These are phyloP conservation scores for Skeletonema potamos DNA, from an alignment of 108 stramenopile genomes.

Conservation along the genomic window DNA sequence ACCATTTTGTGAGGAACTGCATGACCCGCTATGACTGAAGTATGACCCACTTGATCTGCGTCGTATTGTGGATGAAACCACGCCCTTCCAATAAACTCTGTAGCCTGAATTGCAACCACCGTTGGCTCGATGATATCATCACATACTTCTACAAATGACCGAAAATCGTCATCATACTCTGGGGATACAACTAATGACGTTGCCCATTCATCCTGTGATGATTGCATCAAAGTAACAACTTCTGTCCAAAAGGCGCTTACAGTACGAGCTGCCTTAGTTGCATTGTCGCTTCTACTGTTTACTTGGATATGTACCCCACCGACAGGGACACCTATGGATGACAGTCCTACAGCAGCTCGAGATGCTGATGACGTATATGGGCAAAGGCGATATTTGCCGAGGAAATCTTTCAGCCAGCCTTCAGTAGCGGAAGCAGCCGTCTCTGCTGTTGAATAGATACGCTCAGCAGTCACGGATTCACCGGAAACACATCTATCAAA, in stretches of 20 bases:
- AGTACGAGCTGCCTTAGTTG: conserved; percentile 19
- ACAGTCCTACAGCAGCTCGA: conserved; percentile 55
- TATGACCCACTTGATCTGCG: conserved; percentile 37
- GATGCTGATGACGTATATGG: conserved; percentile 51
- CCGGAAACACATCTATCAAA: background rate
- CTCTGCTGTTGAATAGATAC: background rate
- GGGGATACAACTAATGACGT: conserved; percentile 49
- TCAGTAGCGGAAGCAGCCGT: conserved; percentile 19
- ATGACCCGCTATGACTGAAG: conserved; percentile 48
- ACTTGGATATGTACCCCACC: conserved; percentile 26
- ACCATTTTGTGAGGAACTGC: conserved; percentile 59
- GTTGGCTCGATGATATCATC: conserved; percentile 49
- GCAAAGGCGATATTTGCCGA: conserved; percentile 49
- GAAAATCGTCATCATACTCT: conserved; percentile 49
- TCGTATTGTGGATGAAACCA: conserved; percentile 62
- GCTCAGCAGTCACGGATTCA: background rate
- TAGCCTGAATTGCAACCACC: conserved; percentile 33
- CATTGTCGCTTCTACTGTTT: background rate
- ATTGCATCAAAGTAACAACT: conserved; percentile 23
- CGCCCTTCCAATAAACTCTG: conserved; percentile 48
- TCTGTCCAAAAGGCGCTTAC: conserved; percentile 49
- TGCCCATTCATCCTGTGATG: conserved; percentile 46
- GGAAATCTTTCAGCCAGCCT: conserved; percentile 50
- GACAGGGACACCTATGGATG: conserved; percentile 35
- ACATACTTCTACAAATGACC: conserved; percentile 38